These are phyloP conservation scores for Pseudogymnoascus sp. DNA, from an alignment of 2,329 filamentous ascomycete species.

Conservation along the genomic window DNA sequence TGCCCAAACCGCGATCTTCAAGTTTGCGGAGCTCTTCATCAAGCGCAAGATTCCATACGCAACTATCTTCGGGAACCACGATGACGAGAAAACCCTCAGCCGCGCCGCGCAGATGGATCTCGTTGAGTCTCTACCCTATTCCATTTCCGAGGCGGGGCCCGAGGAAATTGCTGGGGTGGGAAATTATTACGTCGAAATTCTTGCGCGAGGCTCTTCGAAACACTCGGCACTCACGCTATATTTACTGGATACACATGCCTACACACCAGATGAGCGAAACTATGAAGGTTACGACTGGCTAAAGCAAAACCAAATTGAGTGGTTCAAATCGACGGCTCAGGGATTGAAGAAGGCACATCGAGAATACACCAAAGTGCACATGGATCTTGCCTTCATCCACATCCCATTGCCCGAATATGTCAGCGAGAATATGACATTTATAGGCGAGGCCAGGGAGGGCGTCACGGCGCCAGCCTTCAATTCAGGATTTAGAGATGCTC, in stretches of 20 bases:
- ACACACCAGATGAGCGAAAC: conserved; percentile 80
- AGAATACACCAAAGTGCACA: conserved; percentile 84
- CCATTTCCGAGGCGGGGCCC: conserved; percentile 76
- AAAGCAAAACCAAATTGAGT: conserved; percentile 86
- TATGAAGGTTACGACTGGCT: conserved; percentile 97
- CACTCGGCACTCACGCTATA: conserved; percentile 94
- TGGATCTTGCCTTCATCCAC: conserved; percentile 96
- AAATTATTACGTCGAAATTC: conserved; percentile 89
- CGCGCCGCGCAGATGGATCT: conserved; percentile 77
- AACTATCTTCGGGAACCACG: conserved; percentile 94
- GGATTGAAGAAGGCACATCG: conserved; percentile 68
- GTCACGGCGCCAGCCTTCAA: conserved; percentile 87
- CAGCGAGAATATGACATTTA: conserved; percentile 48
- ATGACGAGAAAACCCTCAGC: conserved; percentile 73
- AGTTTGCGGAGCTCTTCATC: conserved; percentile 77
- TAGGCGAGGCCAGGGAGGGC: conserved; percentile 59
- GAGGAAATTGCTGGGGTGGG: conserved; percentile 81
- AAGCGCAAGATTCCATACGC: conserved; percentile 87
- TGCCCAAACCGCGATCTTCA: conserved; percentile 88
- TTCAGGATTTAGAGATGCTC: conserved; percentile 82
- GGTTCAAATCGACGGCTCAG: conserved; percentile 78
- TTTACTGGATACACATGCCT: conserved; percentile 85
- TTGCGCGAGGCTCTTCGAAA: conserved; percentile 68
- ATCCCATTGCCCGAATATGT: conserved; percentile 90
- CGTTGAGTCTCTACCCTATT: conserved; percentile 81